A percentile compares a stretch with the other conserved stretches of the same genome.
Conservation (phyloP, 2,329 filamentous ascomycete genomes). For the Phyllosticta citribraziliensis region DNA sequence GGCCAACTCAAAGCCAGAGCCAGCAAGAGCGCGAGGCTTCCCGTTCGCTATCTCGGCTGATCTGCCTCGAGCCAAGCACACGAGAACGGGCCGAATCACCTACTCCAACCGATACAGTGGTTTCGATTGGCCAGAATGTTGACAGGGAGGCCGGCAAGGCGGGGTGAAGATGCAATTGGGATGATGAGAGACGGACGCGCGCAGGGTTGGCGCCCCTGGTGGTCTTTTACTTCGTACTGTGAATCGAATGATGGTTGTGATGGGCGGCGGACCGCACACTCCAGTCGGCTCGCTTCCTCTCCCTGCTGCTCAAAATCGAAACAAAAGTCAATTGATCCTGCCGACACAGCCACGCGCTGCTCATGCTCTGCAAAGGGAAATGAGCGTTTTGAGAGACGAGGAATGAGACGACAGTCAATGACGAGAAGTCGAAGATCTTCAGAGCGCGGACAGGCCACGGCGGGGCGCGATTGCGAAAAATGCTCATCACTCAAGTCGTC, state of each 20-base stretch:
- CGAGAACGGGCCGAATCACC: conserved; percentile 8
- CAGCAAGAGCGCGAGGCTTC: background rate
- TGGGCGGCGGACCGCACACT: background rate
- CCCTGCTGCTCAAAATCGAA: background rate
- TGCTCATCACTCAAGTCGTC: background rate
- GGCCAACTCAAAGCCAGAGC: background rate
- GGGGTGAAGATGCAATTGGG: background rate
- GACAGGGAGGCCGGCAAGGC: background rate
- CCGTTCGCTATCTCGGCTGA: conserved; percentile 2
- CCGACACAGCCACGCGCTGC: background rate
- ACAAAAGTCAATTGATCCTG: background rate
- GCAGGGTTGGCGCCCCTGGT: background rate
- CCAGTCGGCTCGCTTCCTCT: background rate
- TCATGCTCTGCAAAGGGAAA: background rate
- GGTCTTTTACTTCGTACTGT: background rate
- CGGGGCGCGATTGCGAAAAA: background rate
- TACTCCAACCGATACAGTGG: background rate
- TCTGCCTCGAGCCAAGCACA: conserved; percentile 6
- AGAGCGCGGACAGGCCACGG: background rate
- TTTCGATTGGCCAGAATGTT: background rate
- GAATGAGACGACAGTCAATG: background rate
- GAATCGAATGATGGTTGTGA: background rate
- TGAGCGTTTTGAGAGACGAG: background rate
- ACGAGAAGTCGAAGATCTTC: background rate
- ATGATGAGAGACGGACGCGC: background rate